phyloP scores from a whole-genome alignment of 75 land plant genomes.

The Ceratopteris richardii region DNA sequence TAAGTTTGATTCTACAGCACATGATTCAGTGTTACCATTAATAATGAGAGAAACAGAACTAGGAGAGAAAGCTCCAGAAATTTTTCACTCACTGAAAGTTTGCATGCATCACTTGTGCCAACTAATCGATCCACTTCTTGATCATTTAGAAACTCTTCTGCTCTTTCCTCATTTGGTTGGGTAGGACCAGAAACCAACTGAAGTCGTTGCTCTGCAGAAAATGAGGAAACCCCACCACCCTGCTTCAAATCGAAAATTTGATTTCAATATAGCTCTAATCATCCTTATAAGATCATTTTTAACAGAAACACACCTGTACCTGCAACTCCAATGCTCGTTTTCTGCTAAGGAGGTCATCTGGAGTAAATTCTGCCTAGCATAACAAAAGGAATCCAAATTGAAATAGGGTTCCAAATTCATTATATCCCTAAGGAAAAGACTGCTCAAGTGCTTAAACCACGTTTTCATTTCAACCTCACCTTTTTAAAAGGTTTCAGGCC shows the following conservation, averaged over 20 bases:
- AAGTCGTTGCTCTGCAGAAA: conserved; percentile 35
- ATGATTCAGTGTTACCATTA: too few relatives aligned
- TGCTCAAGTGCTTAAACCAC: background rate
- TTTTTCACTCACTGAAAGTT: conserved; percentile 39
- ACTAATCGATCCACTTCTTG: conserved; percentile 57
- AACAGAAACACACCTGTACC: conserved; percentile 18
- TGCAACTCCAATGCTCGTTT: conserved; percentile 41
- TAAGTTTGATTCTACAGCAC: too few relatives aligned
- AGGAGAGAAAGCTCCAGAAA: too few relatives aligned
- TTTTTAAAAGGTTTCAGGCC: conserved; percentile 44
- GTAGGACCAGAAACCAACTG: conserved; percentile 26
- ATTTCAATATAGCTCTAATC: background rate
- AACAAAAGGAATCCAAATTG: too few relatives aligned
- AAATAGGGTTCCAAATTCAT: too few relatives aligned
- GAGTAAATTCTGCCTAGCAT: conserved; percentile 74
- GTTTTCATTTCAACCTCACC: conserved; percentile 29
- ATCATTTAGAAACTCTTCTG: conserved; percentile 62
- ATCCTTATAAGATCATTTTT: background rate
- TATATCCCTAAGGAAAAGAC: too few relatives aligned
- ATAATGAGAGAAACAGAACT: too few relatives aligned
- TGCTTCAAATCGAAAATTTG: background rate
- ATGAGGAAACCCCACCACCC: conserved; percentile 3
- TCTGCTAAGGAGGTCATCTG: conserved; percentile 52
- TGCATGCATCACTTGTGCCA: conserved; percentile 54
- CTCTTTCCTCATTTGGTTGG: conserved; percentile 32